These are phyloP conservation scores for Xerocomus alliaceus DNA, from an alignment of 1,284 basidiomycete genomes.

Conservation along the genomic window DNA sequence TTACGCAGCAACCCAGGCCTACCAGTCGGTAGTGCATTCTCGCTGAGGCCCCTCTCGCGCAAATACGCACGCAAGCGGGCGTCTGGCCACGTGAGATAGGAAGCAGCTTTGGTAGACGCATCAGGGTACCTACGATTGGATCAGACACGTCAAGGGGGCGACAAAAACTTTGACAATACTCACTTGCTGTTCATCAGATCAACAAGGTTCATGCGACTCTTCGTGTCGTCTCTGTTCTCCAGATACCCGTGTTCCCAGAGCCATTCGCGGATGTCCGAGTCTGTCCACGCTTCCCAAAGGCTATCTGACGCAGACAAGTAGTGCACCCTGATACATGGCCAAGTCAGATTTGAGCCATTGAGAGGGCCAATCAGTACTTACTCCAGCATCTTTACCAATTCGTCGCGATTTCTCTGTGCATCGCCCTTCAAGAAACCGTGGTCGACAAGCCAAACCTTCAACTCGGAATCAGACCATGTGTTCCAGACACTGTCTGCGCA, in stretches of 20 bases:
- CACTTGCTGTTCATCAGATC: slow-evolving; percentile 72
- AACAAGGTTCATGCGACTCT: slow-evolving; percentile 76
- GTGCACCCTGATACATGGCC: slow-evolving; percentile 60
- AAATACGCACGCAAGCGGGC: slow-evolving; percentile 86
- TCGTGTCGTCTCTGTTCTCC: slow-evolving; percentile 59
- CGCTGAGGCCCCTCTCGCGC: slow-evolving; percentile 73
- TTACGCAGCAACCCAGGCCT: slow-evolving; percentile 76
- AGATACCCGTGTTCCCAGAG: slow-evolving; percentile 79
- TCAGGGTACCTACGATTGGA: slow-evolving; percentile 21
- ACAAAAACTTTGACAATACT: slow-evolving; percentile 18
- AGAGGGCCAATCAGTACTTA: slow-evolving; percentile 39
- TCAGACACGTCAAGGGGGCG: neutral
- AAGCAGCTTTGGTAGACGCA: slow-evolving; percentile 51
- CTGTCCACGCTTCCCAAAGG: slow-evolving; percentile 77
- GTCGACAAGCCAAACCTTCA: slow-evolving; percentile 76
- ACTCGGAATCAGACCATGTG: slow-evolving; percentile 72
- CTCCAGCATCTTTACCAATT: slow-evolving; percentile 76
- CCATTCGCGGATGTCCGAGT: slow-evolving; percentile 79
- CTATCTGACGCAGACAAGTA: slow-evolving; percentile 75
- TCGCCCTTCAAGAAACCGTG: slow-evolving; percentile 74
- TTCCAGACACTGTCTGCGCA: slow-evolving; percentile 67
- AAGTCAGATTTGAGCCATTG: neutral
- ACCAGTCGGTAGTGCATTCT: slow-evolving; percentile 65
- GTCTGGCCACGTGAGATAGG: slow-evolving; percentile 89
- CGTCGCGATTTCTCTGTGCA: slow-evolving; percentile 74